These are phyloP conservation scores for Mycena rebaudengoi DNA, from an alignment of 768 basidiomycete species.

Conservation along the genomic window DNA sequence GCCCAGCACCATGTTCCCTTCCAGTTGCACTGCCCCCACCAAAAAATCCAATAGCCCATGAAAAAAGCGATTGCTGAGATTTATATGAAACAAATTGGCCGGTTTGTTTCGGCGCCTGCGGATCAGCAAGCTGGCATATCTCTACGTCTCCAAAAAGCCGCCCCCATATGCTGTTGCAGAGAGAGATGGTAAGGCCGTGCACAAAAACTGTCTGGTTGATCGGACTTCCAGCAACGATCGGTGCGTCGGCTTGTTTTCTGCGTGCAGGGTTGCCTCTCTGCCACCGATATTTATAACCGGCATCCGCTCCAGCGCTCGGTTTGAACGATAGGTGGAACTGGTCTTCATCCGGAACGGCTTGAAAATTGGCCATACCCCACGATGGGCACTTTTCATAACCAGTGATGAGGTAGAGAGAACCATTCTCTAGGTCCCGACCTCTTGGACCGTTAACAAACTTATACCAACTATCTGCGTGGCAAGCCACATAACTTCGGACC, in stretches of 20 bases:
- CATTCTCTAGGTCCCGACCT: conserved; percentile 11
- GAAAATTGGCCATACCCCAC: conserved; percentile 24
- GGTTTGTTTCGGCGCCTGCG: no score
- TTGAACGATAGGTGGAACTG: background rate
- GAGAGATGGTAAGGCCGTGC: background rate
- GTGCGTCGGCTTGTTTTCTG: background rate
- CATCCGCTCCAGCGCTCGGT: background rate
- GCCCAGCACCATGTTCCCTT: background rate
- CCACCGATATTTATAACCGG: background rate
- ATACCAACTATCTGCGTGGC: conserved; percentile 25
- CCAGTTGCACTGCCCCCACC: background rate
- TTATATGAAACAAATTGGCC: no score
- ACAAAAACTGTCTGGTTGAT: background rate
- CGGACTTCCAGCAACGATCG: background rate
- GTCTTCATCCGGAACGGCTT: background rate
- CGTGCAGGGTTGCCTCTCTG: background rate
- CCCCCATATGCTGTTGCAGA: background rate
- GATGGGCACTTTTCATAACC: conserved; percentile 24
- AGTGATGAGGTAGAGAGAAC: conserved; percentile 28
- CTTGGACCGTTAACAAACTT: conserved; percentile 7
- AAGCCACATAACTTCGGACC: conserved; percentile 13
- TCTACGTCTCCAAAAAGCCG: background rate
- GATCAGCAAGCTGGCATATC: no score
- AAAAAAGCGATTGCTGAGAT: no score
- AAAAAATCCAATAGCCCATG: background rate